A percentile compares a stretch with the other conserved stretches of the same genome.
phyloP scores from a whole-genome alignment of 805 yeast genomes.

The Lachancea cidri region DNA sequence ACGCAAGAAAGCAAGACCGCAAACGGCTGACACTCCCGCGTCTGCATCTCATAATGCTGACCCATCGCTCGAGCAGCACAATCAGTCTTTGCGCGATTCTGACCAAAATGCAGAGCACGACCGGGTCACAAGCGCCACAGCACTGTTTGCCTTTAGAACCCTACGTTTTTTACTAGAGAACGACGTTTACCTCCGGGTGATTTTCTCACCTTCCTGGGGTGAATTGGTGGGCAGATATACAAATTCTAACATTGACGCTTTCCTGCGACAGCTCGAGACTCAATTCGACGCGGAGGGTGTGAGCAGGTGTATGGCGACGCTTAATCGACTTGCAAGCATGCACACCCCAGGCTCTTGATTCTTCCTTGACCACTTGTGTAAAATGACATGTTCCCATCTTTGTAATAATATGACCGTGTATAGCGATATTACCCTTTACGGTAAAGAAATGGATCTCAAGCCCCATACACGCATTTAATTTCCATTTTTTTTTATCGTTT shows the following conservation, averaged over 20 bases:
- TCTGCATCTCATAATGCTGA: neutral
- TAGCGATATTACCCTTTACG: neutral
- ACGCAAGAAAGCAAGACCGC: neutral
- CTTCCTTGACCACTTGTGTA: too few relatives aligned
- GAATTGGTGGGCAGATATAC: neutral
- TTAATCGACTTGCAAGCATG: neutral
- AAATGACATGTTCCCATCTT: too few relatives aligned
- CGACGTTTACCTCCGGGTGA: neutral
- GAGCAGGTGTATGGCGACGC: neutral
- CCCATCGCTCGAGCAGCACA: neutral
- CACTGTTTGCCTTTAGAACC: neutral
- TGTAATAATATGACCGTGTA: neutral
- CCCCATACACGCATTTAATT: neutral
- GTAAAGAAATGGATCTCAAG: slow-evolving; percentile 1
- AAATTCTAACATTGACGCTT: slow-evolving; percentile 1
- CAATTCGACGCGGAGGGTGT: neutral
- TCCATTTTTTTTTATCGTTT: slow-evolving; percentile 1
- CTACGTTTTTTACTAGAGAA: slow-evolving; percentile 1
- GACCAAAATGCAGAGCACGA: neutral
- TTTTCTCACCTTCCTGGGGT: slow-evolving; percentile 2
- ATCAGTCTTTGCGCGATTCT: neutral
- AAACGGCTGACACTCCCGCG: neutral
- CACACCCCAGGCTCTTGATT: too few relatives aligned
- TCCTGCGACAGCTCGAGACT: slow-evolving; percentile 1
- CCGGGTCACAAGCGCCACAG: neutral